phyloP scores from a whole-genome alignment of 2,329 filamentous ascomycete genomes.

The Verticillium longisporum region DNA sequence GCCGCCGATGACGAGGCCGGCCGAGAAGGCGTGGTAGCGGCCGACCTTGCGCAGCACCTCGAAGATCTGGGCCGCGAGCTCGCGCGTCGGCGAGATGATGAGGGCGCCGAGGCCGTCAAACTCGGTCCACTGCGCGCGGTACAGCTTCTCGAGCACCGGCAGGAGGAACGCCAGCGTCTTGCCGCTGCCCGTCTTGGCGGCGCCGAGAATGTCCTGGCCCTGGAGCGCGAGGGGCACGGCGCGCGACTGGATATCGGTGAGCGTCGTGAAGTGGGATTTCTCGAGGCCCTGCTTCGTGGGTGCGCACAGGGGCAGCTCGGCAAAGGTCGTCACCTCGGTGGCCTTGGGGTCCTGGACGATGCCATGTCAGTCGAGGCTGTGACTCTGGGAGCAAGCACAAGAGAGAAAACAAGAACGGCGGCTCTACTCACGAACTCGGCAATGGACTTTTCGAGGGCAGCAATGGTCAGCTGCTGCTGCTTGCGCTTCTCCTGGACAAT shows the following conservation, averaged over 20 bases:
- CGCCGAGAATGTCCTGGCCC: conserved; percentile 81
- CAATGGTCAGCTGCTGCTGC: conserved; percentile 30
- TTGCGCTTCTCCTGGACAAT: conserved; percentile 22
- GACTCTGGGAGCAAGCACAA: too few relatives aligned
- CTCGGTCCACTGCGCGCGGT: conserved; percentile 83
- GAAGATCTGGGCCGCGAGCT: conserved; percentile 95
- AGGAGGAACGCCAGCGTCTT: conserved; percentile 93
- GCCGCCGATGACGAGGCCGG: conserved; percentile 87
- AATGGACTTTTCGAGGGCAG: conserved; percentile 29
- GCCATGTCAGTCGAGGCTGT: too few relatives aligned
- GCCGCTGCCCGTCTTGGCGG: conserved; percentile 90
- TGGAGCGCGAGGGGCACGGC: conserved; percentile 86
- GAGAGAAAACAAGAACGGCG: conserved; percentile 1
- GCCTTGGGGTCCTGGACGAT: conserved; percentile 53
- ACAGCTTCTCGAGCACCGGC: conserved; percentile 87
- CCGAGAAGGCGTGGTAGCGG: conserved; percentile 82
- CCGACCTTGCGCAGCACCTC: conserved; percentile 89
- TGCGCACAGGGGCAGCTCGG: conserved; percentile 78
- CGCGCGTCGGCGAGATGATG: conserved; percentile 88
- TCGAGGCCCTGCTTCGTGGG: conserved; percentile 74
- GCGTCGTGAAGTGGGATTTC: conserved; percentile 77
- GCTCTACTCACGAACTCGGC: conserved; percentile 30
- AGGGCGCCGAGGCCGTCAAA: conserved; percentile 87
- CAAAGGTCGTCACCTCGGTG: conserved; percentile 59
- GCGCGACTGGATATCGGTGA: conserved; percentile 87